These are phyloP conservation scores for Aureobasidium sp. DNA, from an alignment of 2,329 filamentous ascomycete species.

Conservation along the genomic window DNA sequence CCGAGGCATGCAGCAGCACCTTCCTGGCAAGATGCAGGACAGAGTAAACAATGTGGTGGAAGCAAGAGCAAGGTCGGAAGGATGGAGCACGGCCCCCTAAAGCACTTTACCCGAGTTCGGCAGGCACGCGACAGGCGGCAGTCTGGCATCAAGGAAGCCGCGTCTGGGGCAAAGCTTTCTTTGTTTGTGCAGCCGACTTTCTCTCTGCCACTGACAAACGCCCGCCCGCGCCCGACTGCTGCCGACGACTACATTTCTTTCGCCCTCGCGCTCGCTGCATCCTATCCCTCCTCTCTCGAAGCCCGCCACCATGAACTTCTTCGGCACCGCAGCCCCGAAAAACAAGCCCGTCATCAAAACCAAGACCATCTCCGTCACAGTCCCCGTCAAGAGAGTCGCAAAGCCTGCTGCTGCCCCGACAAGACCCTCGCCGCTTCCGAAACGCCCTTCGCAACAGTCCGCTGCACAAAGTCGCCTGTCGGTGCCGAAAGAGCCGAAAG, in stretches of 20 bases:
- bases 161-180: constrained; percentile 1
- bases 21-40: background rate
- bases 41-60: background rate
- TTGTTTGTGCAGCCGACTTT: background rate
- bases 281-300: background rate
- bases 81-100: background rate
- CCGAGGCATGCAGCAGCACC: background rate
- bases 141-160: background rate
- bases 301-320: constrained; percentile 13
- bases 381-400: constrained; percentile 4
- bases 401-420: background rate
- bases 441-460: constrained; percentile 1
- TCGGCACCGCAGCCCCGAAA: constrained; percentile 6
- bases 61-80: background rate
- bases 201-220: background rate
- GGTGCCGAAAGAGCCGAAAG: constrained; percentile 6
- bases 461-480: background rate
- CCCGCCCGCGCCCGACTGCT: background rate
- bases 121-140: background rate
- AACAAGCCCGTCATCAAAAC: constrained; percentile 15
- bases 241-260: constrained; percentile 1
- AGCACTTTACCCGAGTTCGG: constrained; percentile 9
- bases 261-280: background rate
- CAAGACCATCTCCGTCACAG: constrained; percentile 1
- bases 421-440: background rate